These are phyloP conservation scores for Naganishia antarctica DNA, from an alignment of 768 basidiomycete species.

Conservation along the genomic window DNA sequence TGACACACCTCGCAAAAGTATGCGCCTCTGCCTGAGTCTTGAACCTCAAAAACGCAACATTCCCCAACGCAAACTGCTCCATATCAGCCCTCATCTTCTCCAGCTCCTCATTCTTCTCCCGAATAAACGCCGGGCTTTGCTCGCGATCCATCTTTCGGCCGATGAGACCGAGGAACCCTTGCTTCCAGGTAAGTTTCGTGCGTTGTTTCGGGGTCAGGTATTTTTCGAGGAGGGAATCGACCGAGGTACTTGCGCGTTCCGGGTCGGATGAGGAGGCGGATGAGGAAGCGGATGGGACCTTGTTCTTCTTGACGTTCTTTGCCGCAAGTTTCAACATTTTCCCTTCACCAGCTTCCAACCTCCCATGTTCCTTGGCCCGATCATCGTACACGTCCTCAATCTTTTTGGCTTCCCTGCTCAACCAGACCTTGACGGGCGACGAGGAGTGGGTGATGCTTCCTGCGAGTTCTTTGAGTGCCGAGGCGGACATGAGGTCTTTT, in stretches of 20 bases:
- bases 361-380: constrained; percentile 44
- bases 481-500: constrained; percentile 39
- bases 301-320: constrained; percentile 49
- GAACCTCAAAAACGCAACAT: constrained; percentile 47
- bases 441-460: constrained; percentile 29
- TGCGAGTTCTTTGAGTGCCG: constrained; percentile 41
- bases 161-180: constrained; percentile 45
- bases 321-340: constrained; percentile 44
- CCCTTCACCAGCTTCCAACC: constrained; percentile 48
- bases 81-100: constrained; percentile 35
- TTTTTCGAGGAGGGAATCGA: constrained; percentile 35
- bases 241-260: constrained; percentile 16
- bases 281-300: constrained; percentile 44
- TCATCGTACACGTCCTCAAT: constrained; percentile 47
- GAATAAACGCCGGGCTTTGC: constrained; percentile 43
- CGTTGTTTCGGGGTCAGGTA: constrained; percentile 45
- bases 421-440: constrained; percentile 42
- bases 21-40: constrained; percentile 47
- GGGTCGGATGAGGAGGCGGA: constrained; percentile 25
- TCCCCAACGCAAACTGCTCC: constrained; percentile 34
- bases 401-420: constrained; percentile 45
- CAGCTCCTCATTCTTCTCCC: constrained; percentile 41
- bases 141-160: constrained; percentile 46
- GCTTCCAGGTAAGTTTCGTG: constrained; percentile 43
- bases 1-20: constrained; percentile 42